Evolutionary conservation across 805 yeast genomes (phyloP), one percentile per base, ranked within the genome.

Genomic region (Myxozyma vanderwaltii): DNA sequence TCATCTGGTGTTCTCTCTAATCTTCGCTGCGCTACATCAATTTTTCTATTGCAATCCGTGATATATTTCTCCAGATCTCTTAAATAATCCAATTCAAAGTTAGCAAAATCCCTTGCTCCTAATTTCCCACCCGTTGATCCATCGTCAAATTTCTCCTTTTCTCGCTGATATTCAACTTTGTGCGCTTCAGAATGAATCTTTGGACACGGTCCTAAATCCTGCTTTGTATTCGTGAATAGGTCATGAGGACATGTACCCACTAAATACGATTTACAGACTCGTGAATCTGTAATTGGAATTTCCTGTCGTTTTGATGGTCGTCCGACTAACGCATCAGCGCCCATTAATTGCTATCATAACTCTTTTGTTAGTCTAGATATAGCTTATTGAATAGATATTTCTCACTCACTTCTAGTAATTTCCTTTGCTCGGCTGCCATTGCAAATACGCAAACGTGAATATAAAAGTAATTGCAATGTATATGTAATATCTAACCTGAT

Each of bases 181-280:
- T 85, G 84, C 64, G 87, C 86, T 65, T 89, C 89, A 35, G 84
- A 71, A 71, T 91, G 97, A 19, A 86, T 73, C 65, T 80, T 81
- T 0, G 89, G 89, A 70, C 98, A 91, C 59, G 79, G 79, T 1
- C 97, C 97, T 63, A 88, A 73, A 69, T 87, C 89, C 69, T 86
- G 87, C 71, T 90, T 91, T 12, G 97, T 89, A 5, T 89, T 89
- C 12, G 79, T 79, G 69, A 91, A 88, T 48, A 91, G 71, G 63
- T 91, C 97, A 71, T 88, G 86, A 0, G 96, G 92, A 67, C 98
- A 91, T 7, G 82, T 81, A 0, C 94, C 96, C 15, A 89, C 89
- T n/a, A 91, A 72, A 70, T 85, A 91, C 19, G 88, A 78, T 70
- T 87, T 88, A 73, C 98, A 91, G 5, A 90, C 84, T 45, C 82